Evolutionary conservation across 2,329 filamentous ascomycete genomes (phyloP).

Genomic region (Talaromyces sp.): DNA sequence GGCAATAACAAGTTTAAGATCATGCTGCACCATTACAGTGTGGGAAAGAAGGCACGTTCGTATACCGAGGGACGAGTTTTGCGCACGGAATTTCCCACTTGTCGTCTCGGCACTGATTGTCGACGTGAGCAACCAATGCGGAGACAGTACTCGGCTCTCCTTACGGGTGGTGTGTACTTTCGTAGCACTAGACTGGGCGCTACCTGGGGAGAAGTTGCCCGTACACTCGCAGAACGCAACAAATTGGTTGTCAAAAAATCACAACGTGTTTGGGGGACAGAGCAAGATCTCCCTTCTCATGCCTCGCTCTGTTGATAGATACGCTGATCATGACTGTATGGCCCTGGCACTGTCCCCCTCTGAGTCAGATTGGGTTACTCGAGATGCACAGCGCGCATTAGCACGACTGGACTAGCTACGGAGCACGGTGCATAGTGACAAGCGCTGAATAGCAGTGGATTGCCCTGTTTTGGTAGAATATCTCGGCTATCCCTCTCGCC

Average conservation of each 20-base stretch:
- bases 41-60: not conserved
- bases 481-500: not conserved
- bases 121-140: not conserved
- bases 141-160: not conserved
- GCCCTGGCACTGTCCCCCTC: not conserved
- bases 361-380: conserved; percentile 1
- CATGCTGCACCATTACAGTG: not conserved
- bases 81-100: not conserved
- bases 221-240: not conserved
- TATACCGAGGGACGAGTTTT: not conserved
- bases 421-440: not conserved
- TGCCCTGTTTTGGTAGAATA: not conserved
- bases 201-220: not conserved
- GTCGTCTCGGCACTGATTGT: not conserved
- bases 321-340: conserved; percentile 5
- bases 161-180: not conserved
- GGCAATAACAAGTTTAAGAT: not conserved
- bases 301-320: not conserved
- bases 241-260: not conserved
- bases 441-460: not conserved
- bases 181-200: not conserved
- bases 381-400: conserved; percentile 3
- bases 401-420: not conserved
- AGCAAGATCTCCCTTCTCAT: not conserved
- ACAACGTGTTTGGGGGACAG: not conserved